Conservation (phyloP, 352 stramenopile species). For the Globisporangium viniferum region DNA sequence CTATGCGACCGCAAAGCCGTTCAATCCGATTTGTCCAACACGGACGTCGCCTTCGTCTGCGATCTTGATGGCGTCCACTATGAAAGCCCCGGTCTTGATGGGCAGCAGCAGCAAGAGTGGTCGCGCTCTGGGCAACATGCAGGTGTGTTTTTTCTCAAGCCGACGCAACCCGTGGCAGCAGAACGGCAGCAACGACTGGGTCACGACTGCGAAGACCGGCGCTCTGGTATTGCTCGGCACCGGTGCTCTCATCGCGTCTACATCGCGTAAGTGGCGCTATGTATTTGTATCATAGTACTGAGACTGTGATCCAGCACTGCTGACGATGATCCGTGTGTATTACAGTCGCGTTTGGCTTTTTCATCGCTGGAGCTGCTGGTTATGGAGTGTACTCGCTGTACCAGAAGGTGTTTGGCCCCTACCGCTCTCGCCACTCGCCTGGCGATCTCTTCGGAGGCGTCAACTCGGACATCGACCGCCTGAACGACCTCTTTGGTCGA, state of each 20-base stretch:
- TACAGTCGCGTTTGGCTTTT: constrained; percentile 65
- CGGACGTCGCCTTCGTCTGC: not conserved
- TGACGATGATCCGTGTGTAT: not conserved
- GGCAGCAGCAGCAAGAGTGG: not conserved
- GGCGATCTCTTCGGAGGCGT: constrained; percentile 39
- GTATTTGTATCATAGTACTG: too few relatives aligned
- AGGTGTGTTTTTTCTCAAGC: constrained; percentile 31
- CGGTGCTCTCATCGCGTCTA: constrained; percentile 51
- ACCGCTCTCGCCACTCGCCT: constrained; percentile 29
- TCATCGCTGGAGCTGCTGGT: constrained; percentile 60
- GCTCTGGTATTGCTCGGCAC: constrained; percentile 57
- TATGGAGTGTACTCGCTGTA: constrained; percentile 78
- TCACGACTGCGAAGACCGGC: constrained; percentile 54
- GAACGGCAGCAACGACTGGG: constrained; percentile 35
- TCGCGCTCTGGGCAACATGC: constrained; percentile 1
- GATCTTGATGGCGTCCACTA: not conserved
- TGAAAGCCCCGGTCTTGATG: not conserved
- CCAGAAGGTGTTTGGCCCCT: constrained; percentile 51
- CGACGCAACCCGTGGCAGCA: constrained; percentile 39
- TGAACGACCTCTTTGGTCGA: constrained; percentile 45
- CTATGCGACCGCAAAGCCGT: not conserved
- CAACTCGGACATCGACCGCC: constrained; percentile 42
- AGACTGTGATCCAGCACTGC: not conserved
- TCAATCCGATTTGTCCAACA: not conserved
- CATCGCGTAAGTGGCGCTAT: constrained; percentile 44